These are phyloP conservation scores for Umbilicus rupestris DNA, from an alignment of 164 flowering plant species.

Conservation along the genomic window DNA sequence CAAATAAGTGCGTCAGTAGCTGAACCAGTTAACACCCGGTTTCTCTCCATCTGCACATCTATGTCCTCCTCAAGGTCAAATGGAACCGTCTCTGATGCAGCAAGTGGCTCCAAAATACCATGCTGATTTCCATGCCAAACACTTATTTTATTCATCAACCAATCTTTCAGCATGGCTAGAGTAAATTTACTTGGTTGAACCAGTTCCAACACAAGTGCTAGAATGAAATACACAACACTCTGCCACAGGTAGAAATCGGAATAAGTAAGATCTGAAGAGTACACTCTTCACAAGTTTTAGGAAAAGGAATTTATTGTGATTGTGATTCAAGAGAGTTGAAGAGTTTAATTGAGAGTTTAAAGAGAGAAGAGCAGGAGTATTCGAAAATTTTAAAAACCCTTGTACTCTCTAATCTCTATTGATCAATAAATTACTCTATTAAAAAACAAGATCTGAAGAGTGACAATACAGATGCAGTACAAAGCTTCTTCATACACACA, in stretches of 20 bases:
- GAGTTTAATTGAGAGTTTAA: too few species aligned
- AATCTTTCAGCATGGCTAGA: constrained; percentile 20
- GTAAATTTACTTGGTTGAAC: constrained; percentile 41
- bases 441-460: constrained; percentile 5
- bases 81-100: constrained; percentile 31
- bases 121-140: constrained; percentile 10
- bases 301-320: too few species aligned
- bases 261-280: constrained; percentile 7
- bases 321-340: too few species aligned
- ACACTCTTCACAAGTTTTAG: too few species aligned
- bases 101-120: constrained; percentile 49
- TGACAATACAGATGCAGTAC: constrained; percentile 7
- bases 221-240: constrained; percentile 58
- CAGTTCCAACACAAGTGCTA: constrained; percentile 67
- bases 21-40: constrained; percentile 78
- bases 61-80: constrained; percentile 55
- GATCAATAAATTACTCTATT: too few species aligned
- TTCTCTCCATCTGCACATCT: constrained; percentile 80
- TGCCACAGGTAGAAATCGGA: constrained; percentile 25
- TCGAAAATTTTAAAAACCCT: too few species aligned
- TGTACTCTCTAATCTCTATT: too few species aligned
- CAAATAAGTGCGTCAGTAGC: constrained; percentile 52
- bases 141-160: constrained; percentile 27
- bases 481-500: constrained; percentile 6
- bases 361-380: too few species aligned